These are phyloP conservation scores for Tricladium varicosporioides DNA, from an alignment of 2,329 filamentous ascomycete species.

Conservation along the genomic window DNA sequence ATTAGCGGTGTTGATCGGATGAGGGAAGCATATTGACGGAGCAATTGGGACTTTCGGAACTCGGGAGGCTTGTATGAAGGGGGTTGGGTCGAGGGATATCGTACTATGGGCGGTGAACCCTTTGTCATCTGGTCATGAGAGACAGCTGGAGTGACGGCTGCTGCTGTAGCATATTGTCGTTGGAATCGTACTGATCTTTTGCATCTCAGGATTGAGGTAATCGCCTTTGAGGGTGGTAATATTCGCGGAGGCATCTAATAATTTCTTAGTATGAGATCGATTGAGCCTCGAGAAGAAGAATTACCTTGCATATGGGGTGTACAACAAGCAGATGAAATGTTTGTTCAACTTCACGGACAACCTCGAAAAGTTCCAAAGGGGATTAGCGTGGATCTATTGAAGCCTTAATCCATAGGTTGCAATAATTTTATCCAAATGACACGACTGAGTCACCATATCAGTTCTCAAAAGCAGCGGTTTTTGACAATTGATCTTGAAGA, in stretches of 20 bases:
- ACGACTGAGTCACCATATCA: neutral
- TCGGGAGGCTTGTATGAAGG: conserved; percentile 84
- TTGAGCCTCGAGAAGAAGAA: neutral
- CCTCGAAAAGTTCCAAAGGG: conserved; percentile 24
- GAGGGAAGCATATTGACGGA: conserved; percentile 70
- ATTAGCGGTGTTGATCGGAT: conserved; percentile 69
- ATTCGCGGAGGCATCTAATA: conserved; percentile 51
- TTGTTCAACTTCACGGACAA: neutral
- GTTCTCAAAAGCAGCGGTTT: no score
- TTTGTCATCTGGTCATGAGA: conserved; percentile 47
- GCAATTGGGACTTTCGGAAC: conserved; percentile 85
- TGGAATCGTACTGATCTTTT: conserved; percentile 35
- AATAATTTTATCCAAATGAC: neutral
- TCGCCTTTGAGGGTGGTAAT: conserved; percentile 31
- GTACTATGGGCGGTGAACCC: conserved; percentile 35
- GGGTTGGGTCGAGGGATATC: conserved; percentile 68
- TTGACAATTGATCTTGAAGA: no score
- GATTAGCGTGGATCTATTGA: conserved; percentile 14
- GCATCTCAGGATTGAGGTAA: conserved; percentile 34
- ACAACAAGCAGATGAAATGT: neutral
- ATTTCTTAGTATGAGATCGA: neutral
- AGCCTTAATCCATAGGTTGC: neutral
- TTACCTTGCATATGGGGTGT: conserved; percentile 2
- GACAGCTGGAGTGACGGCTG: conserved; percentile 40
- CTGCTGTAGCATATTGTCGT: conserved; percentile 48